phyloP scores from a whole-genome alignment of 163 green algal genomes.

The Scenedesmus sp. region DNA sequence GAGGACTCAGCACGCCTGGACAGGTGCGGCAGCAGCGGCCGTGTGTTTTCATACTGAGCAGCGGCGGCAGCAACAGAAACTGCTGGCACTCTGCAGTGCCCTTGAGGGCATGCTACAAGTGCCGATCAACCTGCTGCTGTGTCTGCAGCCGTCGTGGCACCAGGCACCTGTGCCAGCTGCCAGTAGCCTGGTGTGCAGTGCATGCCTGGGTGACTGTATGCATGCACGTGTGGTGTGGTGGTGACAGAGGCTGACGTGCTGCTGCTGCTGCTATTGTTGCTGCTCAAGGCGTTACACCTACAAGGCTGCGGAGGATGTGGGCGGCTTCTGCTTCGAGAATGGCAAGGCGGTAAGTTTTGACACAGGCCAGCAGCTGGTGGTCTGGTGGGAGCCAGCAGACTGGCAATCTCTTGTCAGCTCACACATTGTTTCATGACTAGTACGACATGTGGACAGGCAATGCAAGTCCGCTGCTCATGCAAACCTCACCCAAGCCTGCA shows the following conservation, averaged over 20 bases:
- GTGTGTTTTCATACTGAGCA: background rate
- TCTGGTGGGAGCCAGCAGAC: background rate
- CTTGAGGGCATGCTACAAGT: too few relatives aligned
- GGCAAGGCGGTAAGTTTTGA: conserved; percentile 54
- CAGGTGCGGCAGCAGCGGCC: conserved; percentile 22
- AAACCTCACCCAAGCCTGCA: background rate
- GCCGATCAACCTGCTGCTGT: too few relatives aligned
- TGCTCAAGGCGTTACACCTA: conserved; percentile 58
- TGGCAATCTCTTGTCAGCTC: too few relatives aligned
- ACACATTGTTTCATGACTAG: too few relatives aligned
- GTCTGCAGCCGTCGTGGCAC: too few relatives aligned
- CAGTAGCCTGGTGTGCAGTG: too few relatives aligned
- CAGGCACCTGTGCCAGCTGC: too few relatives aligned
- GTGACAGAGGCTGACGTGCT: background rate
- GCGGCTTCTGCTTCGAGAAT: conserved; percentile 62
- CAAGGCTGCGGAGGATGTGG: conserved; percentile 54
- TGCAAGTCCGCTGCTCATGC: too few relatives aligned
- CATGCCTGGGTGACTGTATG: too few relatives aligned
- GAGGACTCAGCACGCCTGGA: conserved; percentile 56
- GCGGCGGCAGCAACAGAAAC: background rate
- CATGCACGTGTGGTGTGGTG: too few relatives aligned
- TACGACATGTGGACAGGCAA: too few relatives aligned
- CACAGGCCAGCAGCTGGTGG: background rate
- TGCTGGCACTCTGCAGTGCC: background rate
- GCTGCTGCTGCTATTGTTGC: background rate